phyloP scores from a whole-genome alignment of 2,329 filamentous ascomycete species.

The Scytalidium lignicola region DNA sequence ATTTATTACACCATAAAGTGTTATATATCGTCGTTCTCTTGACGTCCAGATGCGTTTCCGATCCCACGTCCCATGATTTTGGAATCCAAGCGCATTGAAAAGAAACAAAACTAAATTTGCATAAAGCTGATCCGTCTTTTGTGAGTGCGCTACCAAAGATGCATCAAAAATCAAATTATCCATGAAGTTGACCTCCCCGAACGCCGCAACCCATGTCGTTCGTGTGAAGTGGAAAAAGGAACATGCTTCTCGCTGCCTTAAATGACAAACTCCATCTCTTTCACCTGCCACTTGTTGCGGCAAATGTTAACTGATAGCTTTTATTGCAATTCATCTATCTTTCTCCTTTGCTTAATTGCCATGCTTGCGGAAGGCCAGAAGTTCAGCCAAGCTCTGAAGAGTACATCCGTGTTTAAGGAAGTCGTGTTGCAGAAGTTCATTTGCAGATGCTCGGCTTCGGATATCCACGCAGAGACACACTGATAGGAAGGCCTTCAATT shows the following conservation, averaged over 20 bases:
- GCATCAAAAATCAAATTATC: background rate
- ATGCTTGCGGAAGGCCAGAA: slow-evolving; percentile 82
- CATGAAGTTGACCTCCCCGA: slow-evolving; percentile 8
- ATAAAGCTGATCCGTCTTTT: background rate
- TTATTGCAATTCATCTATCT: background rate
- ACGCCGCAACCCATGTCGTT: slow-evolving; percentile 20
- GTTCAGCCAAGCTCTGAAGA: slow-evolving; percentile 73
- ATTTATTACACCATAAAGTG: background rate
- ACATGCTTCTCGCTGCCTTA: slow-evolving; percentile 15
- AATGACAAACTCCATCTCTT: slow-evolving; percentile 3
- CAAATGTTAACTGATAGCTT: no score
- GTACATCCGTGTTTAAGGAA: slow-evolving; percentile 92
- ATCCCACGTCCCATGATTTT: background rate
- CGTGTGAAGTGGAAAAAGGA: slow-evolving; percentile 13
- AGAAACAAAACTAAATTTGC: background rate
- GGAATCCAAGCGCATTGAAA: background rate
- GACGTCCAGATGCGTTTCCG: background rate
- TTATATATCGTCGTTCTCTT: background rate
- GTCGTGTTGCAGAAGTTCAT: slow-evolving; percentile 85
- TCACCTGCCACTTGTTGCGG: background rate
- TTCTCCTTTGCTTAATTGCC: slow-evolving; percentile 43
- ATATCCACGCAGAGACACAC: slow-evolving; percentile 97
- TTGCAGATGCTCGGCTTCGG: slow-evolving; percentile 84
- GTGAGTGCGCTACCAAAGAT: background rate
- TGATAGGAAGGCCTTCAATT: slow-evolving; percentile 93